Evolutionary conservation across 164 flowering plant genomes (phyloP), one percentile per base, ranked within the genome.

Genomic region (Berberis thunbergii): DNA sequence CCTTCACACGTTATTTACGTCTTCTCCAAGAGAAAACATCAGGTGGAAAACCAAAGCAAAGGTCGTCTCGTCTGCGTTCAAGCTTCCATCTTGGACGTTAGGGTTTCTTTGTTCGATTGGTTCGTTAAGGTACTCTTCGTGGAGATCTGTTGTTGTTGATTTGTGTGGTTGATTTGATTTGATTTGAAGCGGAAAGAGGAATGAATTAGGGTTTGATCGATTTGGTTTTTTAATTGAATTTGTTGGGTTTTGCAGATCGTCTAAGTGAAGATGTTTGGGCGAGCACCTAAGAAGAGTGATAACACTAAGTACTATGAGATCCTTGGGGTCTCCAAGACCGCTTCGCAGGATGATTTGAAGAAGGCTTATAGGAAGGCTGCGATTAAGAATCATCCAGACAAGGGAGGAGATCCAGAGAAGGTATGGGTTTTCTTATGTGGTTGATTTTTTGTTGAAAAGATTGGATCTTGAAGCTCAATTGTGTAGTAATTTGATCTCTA

Each of bases 341-440:
- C 95, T 6, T 72, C 85, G 9, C 91, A 60, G 65, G 98, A 92
- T n/a, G 96, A 92, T 76, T 49, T 92, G 72, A 89, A 89, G 88
- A 87, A 85, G 77, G 98, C 98, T 2, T 92, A 92, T 67, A 76
- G 76, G 57, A 89, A 92, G 68, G 98, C 98, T 4, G 96, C 98
- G 11, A 89, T 89, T 48, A 92, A 92, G 77, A 92, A 92, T 61
- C 98, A 92, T 72, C 98, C 98, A 42, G 98, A 92, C 49, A 92
- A 92, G 72, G 98, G 98, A 8, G 98, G 98, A n/a, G 98, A 92
- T 68, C 98, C 98, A 8, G 96, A 92, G 72, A 89, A 91, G 92
- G 98, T 91, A 63, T 1, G 38, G n/a, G 26, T 10, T 7, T 46
- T 52, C 9, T 59, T 9, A 3, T 4, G 4, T 0, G 8, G 6